These are phyloP conservation scores for Sorghum bicolor DNA, from an alignment of 176 grass and related monocot species.

Conservation along the genomic window DNA sequence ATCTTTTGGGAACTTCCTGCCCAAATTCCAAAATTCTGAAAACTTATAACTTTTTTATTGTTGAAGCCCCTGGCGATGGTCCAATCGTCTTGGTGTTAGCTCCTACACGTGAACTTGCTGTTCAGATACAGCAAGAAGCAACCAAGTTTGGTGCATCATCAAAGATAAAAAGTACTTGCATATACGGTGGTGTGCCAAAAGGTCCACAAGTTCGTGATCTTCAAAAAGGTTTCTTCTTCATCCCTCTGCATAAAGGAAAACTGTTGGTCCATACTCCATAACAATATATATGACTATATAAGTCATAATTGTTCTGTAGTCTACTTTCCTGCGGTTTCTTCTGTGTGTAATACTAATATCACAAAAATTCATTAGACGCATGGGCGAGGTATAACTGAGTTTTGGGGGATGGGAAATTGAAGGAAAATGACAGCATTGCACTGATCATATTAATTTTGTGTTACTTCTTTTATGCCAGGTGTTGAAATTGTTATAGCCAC, in stretches of 20 bases:
- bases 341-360: neutral
- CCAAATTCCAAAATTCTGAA: neutral
- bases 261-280: neutral
- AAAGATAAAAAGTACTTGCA: constrained; percentile 96
- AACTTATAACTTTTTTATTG: constrained; percentile 5
- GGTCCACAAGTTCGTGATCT: constrained; percentile 99
- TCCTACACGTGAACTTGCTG: constrained; percentile 90
- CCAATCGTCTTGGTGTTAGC: constrained; percentile 87
- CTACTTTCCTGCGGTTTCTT: neutral
- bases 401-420: neutral
- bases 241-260: neutral
- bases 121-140: constrained; percentile 92
- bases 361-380: neutral
- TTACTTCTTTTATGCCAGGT: constrained; percentile 35
- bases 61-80: constrained; percentile 85
- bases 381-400: neutral
- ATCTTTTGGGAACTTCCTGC: constrained; percentile 4
- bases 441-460: constrained; percentile 4
- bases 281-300: neutral
- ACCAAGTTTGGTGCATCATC: constrained; percentile 95
- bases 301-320: neutral
- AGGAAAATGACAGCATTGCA: neutral
- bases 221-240: constrained; percentile 63
- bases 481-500: constrained; percentile 99
- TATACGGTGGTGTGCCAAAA: constrained; percentile 98